phyloP scores from a whole-genome alignment of 495 filamentous ascomycete genomes.

The Hypoxylon cercidicola region DNA sequence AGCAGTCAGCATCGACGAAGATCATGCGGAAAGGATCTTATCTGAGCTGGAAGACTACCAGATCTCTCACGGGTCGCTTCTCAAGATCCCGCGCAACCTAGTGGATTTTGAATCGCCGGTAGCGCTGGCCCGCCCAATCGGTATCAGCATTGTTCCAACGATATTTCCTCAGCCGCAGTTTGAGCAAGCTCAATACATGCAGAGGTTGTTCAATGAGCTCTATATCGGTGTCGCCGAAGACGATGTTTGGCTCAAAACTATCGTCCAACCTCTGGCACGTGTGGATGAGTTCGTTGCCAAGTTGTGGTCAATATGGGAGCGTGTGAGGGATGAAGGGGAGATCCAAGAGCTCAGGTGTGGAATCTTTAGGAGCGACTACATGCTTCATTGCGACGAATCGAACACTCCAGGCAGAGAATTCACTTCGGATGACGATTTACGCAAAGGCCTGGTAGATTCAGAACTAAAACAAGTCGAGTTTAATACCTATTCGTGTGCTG shows the following conservation, averaged over 20 bases:
- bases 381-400: slow-evolving; percentile 66
- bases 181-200: slow-evolving; percentile 69
- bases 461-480: slow-evolving; percentile 82
- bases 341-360: slow-evolving; percentile 75
- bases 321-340: slow-evolving; percentile 77
- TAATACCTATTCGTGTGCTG: slow-evolving; percentile 86
- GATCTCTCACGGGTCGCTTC: slow-evolving; percentile 24
- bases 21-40: slow-evolving; percentile 20
- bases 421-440: slow-evolving; percentile 16
- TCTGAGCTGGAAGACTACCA: slow-evolving; percentile 33
- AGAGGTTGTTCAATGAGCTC: slow-evolving; percentile 75
- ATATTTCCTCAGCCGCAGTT: slow-evolving; percentile 73
- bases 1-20: slow-evolving; percentile 1
- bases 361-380: slow-evolving; percentile 83
- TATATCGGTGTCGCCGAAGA: slow-evolving; percentile 76
- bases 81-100: slow-evolving; percentile 27
- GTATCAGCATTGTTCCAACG: slow-evolving; percentile 76
- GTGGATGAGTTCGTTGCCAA: slow-evolving; percentile 78
- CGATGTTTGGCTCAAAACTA: slow-evolving; percentile 71
- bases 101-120: slow-evolving; percentile 23
- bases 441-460: slow-evolving; percentile 43
- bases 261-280: slow-evolving; percentile 68
- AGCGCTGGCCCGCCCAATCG: slow-evolving; percentile 25
- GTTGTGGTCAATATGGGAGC: slow-evolving; percentile 74
- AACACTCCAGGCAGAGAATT: background rate